Evolutionary conservation across 2,329 filamentous ascomycete species (phyloP), one percentile per base, ranked within the genome.

Genomic region (Aspergillus sp.): DNA sequence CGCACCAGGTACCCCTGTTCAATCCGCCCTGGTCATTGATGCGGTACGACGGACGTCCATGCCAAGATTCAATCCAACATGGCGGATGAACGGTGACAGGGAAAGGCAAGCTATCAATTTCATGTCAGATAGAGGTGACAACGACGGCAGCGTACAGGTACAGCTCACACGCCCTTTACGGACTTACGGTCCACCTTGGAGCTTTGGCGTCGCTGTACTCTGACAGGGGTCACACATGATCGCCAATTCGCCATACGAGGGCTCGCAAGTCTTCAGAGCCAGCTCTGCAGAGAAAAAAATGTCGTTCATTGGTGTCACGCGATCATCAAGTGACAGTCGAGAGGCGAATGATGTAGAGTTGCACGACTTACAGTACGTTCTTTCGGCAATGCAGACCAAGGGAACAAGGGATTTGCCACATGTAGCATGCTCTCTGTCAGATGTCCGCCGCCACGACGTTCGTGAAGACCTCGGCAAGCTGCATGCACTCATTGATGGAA

Each of bases 131-230:
- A 30, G 26, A 9, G 11, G 8, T 30, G 20, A 47, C 42, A 38
- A 38, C 34, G 13, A 30, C 48, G 50, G 50, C 41, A 45, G 32
- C 41, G 18, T 36, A 53, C 50, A 53, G 50, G 42, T n/a, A 18
- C 42, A n/a, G 20, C 22, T 24, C 22, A 45, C 20, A 34, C 17
- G 22, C 11, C 17, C 32, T n/a, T 34, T 38, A 34, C 32, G 18
- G 32, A 24, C 47, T 34, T 38, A 34, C 32, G 18, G 32, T 38
- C 47, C 47, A 49, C 47, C 32, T 22, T 30, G 26, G 9, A 30
- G 11, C 26, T 30, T 30, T 30, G 26, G 26, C 20, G 6, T 9
- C 36, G 45, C 30, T 30, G 45, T n/a, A 24, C 24, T 24, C 24
- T 7, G 6, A 48, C 45, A 48, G n/a, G 13, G n/a, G 15, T 36